phyloP scores from a whole-genome alignment of 768 basidiomycete species.

The Amyloporia xantha region DNA sequence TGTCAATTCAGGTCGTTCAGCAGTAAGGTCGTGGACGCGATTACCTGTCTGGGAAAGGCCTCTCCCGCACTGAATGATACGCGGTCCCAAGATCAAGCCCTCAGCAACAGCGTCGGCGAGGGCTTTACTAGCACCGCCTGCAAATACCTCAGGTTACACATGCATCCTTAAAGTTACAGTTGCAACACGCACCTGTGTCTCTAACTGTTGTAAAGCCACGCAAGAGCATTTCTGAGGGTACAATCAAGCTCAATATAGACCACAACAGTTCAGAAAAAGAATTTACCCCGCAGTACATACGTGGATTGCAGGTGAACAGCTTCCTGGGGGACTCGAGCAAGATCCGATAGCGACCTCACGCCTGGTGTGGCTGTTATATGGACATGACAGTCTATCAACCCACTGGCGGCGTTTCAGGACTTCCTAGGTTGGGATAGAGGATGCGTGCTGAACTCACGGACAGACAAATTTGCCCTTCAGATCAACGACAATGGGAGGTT shows the following conservation, averaged over 20 bases:
- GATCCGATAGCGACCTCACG: constrained; percentile 30
- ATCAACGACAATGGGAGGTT: constrained; percentile 23
- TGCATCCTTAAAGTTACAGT: too few relatives aligned
- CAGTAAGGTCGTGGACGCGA: neutral
- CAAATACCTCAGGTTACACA: too few relatives aligned
- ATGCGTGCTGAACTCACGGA: constrained; percentile 29
- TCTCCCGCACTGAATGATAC: constrained; percentile 33
- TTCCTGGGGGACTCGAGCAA: constrained; percentile 26
- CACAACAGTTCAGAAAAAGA: too few relatives aligned
- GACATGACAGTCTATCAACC: constrained; percentile 40
- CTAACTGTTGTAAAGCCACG: constrained; percentile 36
- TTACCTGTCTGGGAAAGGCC: constrained; percentile 34
- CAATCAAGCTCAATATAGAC: too few relatives aligned
- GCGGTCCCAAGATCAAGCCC: constrained; percentile 30
- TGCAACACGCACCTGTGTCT: constrained; percentile 24
- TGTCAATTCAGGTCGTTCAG: neutral
- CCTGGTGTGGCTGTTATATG: constrained; percentile 38
- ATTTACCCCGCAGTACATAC: constrained; percentile 30
- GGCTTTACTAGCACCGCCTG: constrained; percentile 30
- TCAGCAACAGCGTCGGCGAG: constrained; percentile 34
- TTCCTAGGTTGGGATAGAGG: too few relatives aligned
- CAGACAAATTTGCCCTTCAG: constrained; percentile 31
- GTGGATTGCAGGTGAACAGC: constrained; percentile 30
- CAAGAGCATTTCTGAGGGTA: constrained; percentile 27
- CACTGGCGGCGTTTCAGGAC: too few relatives aligned